phyloP scores from a whole-genome alignment of 1,139 yeast species.

The Saccharomyces pastorianus region DNA sequence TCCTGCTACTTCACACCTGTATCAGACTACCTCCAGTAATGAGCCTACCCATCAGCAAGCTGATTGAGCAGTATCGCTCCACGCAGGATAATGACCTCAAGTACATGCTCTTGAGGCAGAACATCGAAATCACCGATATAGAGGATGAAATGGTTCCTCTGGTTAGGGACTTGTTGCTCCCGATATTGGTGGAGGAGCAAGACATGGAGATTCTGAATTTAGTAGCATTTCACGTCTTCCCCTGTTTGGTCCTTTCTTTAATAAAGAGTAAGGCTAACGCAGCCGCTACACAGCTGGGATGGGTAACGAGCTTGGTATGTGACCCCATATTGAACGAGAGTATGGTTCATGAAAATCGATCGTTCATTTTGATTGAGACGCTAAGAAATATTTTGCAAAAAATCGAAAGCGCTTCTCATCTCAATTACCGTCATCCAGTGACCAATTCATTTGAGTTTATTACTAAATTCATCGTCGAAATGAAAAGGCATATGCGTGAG shows the following conservation, averaged over 20 bases:
- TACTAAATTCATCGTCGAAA: not conserved
- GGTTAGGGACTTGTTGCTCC: constrained; percentile 13
- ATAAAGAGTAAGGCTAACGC: constrained; percentile 2
- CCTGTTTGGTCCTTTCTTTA: constrained; percentile 6
- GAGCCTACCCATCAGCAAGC: constrained; percentile 8
- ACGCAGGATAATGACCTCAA: constrained; percentile 20
- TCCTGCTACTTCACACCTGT: not conserved
- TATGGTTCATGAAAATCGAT: not conserved
- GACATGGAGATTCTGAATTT: constrained; percentile 16
- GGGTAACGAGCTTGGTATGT: not conserved
- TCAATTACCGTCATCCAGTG: not conserved
- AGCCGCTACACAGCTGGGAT: not conserved
- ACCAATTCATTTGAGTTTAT: not conserved
- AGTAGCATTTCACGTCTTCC: constrained; percentile 16
- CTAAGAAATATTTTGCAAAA: not conserved
- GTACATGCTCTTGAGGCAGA: constrained; percentile 21
- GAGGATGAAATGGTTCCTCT: constrained; percentile 12
- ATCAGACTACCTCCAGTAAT: not conserved
- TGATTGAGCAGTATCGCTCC: constrained; percentile 12
- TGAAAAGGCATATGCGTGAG: not conserved
- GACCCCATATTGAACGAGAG: not conserved
- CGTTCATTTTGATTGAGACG: not conserved
- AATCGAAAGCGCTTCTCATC: not conserved
- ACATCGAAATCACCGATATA: constrained; percentile 8
- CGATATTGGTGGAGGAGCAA: constrained; percentile 14